Conservation (phyloP, 1,284 basidiomycete species). For the Athelia sp. region DNA sequence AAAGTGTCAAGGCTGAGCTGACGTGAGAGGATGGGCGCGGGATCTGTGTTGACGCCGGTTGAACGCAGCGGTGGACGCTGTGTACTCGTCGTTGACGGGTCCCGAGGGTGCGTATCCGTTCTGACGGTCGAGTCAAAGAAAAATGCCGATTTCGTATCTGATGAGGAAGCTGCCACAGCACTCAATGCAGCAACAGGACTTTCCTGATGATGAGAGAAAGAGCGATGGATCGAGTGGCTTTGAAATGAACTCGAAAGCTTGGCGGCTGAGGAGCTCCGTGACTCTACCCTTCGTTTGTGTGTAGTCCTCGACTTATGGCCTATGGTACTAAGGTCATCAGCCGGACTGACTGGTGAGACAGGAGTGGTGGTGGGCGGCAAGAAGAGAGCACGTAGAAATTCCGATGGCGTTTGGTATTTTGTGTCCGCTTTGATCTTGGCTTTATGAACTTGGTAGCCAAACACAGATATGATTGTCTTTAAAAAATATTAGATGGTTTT, state of each 20-base stretch:
- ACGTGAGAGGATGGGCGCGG: neutral
- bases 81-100: neutral
- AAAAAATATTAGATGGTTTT: conserved; percentile 2
- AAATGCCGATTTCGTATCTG: neutral
- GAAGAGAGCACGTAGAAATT: conserved; percentile 55
- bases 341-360: conserved; percentile 4
- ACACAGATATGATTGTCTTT: conserved; percentile 54
- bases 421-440: conserved; percentile 38
- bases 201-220: neutral
- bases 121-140: neutral
- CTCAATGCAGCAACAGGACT: neutral
- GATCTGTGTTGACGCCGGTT: neutral
- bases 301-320: conserved; percentile 11
- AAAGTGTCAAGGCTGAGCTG: conserved; percentile 12
- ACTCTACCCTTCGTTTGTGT: neutral
- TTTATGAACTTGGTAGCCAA: conserved; percentile 54
- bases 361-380: conserved; percentile 24
- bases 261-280: neutral
- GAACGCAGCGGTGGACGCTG: neutral
- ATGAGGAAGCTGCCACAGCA: neutral
- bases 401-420: conserved; percentile 20
- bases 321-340: conserved; percentile 26
- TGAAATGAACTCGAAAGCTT: neutral
- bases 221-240: neutral
- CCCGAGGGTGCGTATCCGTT: neutral